Evolutionary conservation across 768 basidiomycete genomes (phyloP).

Genomic region (Phlebiopsis gigantea): DNA sequence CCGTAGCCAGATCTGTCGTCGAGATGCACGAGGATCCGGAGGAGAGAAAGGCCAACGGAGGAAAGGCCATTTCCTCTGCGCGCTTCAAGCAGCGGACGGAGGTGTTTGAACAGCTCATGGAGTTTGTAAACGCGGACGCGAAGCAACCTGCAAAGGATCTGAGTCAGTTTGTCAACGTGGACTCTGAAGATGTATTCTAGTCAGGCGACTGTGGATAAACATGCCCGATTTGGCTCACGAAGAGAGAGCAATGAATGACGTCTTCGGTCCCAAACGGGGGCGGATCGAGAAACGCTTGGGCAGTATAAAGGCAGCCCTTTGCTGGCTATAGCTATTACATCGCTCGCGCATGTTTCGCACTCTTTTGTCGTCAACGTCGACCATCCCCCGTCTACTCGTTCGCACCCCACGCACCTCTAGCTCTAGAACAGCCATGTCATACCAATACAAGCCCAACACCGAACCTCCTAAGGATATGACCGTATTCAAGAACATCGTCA

Average conservation of each 20-base stretch:
- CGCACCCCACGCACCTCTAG: background rate
- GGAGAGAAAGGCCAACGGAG: conserved; percentile 18
- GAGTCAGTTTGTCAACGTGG: conserved; percentile 52
- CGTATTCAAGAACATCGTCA: conserved; percentile 20
- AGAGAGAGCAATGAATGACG: too few species aligned
- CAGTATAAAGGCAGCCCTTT: background rate
- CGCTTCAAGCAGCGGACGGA: conserved; percentile 61
- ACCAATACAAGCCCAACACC: conserved; percentile 23
- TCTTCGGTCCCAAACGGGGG: background rate
- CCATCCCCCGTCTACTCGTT: background rate
- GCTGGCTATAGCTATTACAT: background rate
- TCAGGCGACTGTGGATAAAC: background rate
- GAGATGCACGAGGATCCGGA: conserved; percentile 25
- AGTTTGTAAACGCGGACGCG: conserved; percentile 53
- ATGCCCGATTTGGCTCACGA: too few species aligned
- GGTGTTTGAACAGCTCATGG: conserved; percentile 64
- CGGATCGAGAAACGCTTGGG: background rate
- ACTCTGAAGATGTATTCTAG: conserved; percentile 8
- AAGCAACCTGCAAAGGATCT: conserved; percentile 66
- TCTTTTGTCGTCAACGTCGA: background rate
- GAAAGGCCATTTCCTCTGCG: conserved; percentile 33
- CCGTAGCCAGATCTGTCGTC: background rate
- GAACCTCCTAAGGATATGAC: conserved; percentile 21
- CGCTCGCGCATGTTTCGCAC: conserved; percentile 1
- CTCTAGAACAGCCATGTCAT: conserved; percentile 9